phyloP scores from a whole-genome alignment of 2,329 filamentous ascomycete genomes.

The Periconia sp. region DNA sequence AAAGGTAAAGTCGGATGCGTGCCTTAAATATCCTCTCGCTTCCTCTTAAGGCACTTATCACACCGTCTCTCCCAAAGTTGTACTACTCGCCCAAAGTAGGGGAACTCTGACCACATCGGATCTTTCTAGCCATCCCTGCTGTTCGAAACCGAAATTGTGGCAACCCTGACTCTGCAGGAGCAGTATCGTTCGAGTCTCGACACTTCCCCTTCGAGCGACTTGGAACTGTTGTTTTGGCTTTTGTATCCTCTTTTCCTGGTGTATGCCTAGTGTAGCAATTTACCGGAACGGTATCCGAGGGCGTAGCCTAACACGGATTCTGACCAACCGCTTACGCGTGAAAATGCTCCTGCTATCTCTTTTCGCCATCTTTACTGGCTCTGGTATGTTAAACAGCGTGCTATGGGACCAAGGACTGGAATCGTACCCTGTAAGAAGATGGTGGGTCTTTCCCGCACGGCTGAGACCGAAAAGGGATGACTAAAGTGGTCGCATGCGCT shows the following conservation, averaged over 20 bases:
- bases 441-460: not conserved
- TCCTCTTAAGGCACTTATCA: slow-evolving; percentile 2
- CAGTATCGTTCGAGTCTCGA: not conserved
- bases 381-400: not conserved
- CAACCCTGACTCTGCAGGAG: not conserved
- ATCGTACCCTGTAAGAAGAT: not conserved
- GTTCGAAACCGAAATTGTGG: not conserved
- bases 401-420: not conserved
- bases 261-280: not conserved
- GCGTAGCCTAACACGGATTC: not conserved
- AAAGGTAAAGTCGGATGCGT: slow-evolving; percentile 8
- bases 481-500: not conserved
- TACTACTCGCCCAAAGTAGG: not conserved
- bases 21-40: slow-evolving; percentile 27
- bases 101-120: not conserved
- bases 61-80: not conserved
- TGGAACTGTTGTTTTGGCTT: not conserved
- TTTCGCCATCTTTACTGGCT: not conserved
- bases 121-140: not conserved
- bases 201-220: not conserved
- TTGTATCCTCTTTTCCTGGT: not conserved
- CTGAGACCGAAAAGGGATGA: not conserved
- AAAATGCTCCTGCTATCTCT: not conserved
- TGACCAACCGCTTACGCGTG: not conserved
- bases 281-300: not conserved